Percentiles rank a stretch among this genome's conserved stretches.
phyloP scores from a whole-genome alignment of 75 land plant genomes.

The Sequoia sempervirens region DNA sequence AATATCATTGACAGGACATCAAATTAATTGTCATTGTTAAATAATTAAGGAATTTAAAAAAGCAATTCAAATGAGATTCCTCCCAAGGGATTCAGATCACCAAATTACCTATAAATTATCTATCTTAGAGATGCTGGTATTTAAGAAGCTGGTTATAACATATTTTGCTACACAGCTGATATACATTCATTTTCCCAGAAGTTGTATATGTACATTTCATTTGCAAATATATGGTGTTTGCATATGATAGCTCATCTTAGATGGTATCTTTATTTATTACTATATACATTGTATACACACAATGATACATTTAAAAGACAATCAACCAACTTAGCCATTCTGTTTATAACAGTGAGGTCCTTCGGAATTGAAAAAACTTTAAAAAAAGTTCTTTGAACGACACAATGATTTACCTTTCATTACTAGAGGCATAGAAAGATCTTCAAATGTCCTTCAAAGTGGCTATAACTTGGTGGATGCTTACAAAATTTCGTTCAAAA shows the following conservation, averaged over 20 bases:
- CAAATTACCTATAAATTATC: not conserved
- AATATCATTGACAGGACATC: not conserved
- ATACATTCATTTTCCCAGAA: not conserved
- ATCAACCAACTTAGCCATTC: no score
- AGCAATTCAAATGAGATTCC: not conserved
- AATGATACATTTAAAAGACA: no score
- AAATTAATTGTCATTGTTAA: not conserved
- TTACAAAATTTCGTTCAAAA: no score
- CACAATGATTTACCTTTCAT: no score
- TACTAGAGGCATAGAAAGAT: not conserved
- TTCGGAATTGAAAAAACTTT: not conserved
- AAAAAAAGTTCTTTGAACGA: not conserved
- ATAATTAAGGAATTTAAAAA: no score
- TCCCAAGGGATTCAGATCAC: not conserved
- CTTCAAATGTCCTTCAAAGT: not conserved
- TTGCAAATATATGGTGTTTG: not conserved
- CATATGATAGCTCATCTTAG: not conserved
- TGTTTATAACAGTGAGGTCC: no score
- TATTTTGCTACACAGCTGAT: not conserved
- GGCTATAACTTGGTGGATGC: no score
- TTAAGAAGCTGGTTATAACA: not conserved
- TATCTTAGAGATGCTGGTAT: not conserved
- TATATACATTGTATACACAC: not conserved
- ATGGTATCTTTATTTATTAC: not conserved
- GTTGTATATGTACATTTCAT: no score